Conservation (phyloP, 331 rosid species). For the Stylosanthes scabra region DNA sequence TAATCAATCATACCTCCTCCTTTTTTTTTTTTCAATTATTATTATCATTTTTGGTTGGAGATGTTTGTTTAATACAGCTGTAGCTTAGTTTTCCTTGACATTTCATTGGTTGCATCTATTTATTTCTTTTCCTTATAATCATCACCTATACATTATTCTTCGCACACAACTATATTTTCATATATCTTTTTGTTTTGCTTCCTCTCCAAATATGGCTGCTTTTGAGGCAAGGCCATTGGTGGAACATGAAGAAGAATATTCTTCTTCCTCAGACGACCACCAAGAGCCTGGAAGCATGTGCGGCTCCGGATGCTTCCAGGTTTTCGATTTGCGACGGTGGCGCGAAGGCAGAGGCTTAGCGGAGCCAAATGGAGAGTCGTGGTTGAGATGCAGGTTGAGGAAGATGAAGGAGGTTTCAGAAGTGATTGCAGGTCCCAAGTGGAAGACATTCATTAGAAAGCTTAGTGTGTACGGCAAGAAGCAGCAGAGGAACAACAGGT, state of each 20-base stretch:
- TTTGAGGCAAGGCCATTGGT: constrained; percentile 39
- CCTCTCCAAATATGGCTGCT: constrained; percentile 37
- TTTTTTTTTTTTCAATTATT: no score
- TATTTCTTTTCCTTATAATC: neutral
- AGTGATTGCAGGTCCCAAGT: constrained; percentile 70
- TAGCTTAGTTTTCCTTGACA: constrained; percentile 34
- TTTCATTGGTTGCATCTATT: neutral
- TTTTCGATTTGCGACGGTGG: constrained; percentile 38
- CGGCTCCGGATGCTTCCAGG: constrained; percentile 57
- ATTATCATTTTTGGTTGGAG: constrained; percentile 20
- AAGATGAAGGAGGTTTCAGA: constrained; percentile 60
- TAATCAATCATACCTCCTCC: neutral
- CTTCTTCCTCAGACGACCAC: constrained; percentile 22
- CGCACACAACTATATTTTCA: neutral
- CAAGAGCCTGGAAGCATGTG: constrained; percentile 48
- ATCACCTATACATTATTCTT: constrained; percentile 17
- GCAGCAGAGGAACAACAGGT: constrained; percentile 46
- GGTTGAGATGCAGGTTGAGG: constrained; percentile 56
- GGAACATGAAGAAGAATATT: constrained; percentile 34
- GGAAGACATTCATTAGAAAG: constrained; percentile 79
- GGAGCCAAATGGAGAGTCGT: constrained; percentile 39
- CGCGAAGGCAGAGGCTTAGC: constrained; percentile 31
- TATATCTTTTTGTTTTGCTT: no score
- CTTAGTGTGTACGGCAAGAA: constrained; percentile 44
- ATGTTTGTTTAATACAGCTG: constrained; percentile 33